Evolutionary conservation across 805 yeast species (phyloP), one percentile per base, ranked within the genome.

Genomic region (Ogataea nonfermentans): DNA sequence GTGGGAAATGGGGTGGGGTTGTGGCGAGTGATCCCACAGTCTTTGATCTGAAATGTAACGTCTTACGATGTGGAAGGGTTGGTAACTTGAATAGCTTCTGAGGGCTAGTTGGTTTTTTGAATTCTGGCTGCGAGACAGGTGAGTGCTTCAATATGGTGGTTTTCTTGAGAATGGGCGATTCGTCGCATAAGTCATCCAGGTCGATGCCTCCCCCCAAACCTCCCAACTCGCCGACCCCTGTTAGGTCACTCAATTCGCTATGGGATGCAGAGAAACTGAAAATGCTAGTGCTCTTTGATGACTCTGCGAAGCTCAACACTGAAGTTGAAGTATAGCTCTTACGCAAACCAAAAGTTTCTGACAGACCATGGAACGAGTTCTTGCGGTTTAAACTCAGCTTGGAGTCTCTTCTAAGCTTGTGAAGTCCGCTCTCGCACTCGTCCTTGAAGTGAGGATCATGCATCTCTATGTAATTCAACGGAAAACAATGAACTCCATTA

Each of bases 381-480:
- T 49, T 50, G 26, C 62, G 46, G 35, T 54, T 59, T 31, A 56
- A 42, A 23, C 45, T 55, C 46, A 59, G 37, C 44, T 58, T 61
- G 15, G 59, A 53, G 45, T 65, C 69, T 22, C 59, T 46, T 26
- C 67, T 46, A 13, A 66, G 51, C 63, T 73, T 50, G 57, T 65
- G 49, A 55, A 74, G 51, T 53, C 72, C 60, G 59, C 54, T 41
- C 62, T 73, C 65, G 57, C 73, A 58, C 49, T 68, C 70, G 55
- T 63, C 59, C 62, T 74, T 57, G 52, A 60, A 67, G 59, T 77
- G 64, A 13, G 71, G 66, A 55, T 78, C 87, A 66, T 82, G 80
- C 99, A 91, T 91, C 52, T 81, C 91, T 35, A 90, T 79, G 54
- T 93, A 93, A 39, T 76, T 79, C 50, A 78, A 84, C 2, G 95